Evolutionary conservation across 1,284 basidiomycete species (phyloP), one percentile per base, ranked within the genome.

Genomic region (Papiliotrema laurentii): DNA sequence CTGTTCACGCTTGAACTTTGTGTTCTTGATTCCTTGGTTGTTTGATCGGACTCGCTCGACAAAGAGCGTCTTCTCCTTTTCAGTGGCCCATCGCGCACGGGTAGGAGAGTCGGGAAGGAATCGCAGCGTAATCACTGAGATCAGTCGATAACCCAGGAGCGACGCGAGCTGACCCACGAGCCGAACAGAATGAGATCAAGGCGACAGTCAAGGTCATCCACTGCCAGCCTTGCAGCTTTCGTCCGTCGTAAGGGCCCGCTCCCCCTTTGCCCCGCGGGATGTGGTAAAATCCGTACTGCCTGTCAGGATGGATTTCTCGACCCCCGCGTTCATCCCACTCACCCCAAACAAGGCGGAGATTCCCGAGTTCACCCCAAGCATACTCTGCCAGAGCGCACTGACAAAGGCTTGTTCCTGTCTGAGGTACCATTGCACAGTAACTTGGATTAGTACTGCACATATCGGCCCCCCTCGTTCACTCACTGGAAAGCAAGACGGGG

Each of bases 11-110:
- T 58, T 58, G 50, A 53, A 68, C 1, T 45, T 27, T 33, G 55
- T 63, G 18, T 62, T 45, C 50, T 64, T 62, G 51, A 64, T 54
- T 49, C 66, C 65, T 50, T 69, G 65, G 47, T 62, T 56, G 49
- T 69, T 69, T 11, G 39, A 36, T 30, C 65, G 56, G 2, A 67
- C 65, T n/a, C 67, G 50, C 47, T 67, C 65, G 36, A 67, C 64
- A 37, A 63, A 52, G 22, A 49, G 47, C 31, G 47, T 36, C 51
- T 65, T 66, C 34, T 63, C 59, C 24, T 63, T 57, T 18, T 53
- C 43, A 18, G 51, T 43, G 0, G 59, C 58, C 61, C 63, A 68
- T 16, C 59, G 56, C 14, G 61, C 64, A 45, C 54, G 24, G 16
- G 54, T 53, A 5, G 64, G 64, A 19, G 58, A 50, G 47, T 65